Evolutionary conservation across 1,139 yeast species (phyloP).

Genomic region (Tardiomyces depauwii): DNA sequence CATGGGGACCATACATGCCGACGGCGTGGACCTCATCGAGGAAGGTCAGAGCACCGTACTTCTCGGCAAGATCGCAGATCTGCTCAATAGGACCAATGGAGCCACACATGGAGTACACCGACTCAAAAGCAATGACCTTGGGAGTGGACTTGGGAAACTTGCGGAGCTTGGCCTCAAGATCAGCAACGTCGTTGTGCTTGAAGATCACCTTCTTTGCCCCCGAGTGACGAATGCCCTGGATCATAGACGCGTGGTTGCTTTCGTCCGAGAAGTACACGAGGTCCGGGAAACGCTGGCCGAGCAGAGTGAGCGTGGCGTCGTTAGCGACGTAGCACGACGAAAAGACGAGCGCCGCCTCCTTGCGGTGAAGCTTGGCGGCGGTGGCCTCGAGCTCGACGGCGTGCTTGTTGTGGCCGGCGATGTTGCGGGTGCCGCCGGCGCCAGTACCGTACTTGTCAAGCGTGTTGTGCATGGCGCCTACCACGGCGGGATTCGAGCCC

Average conservation of each 20-base stretch:
- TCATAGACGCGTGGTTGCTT: constrained; percentile 95
- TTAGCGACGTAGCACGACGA: constrained; percentile 95
- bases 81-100: constrained; percentile 88
- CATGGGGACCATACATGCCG: constrained; percentile 98
- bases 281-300: constrained; percentile 85
- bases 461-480: constrained; percentile 66
- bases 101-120: constrained; percentile 98
- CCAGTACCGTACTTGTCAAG: constrained; percentile 93
- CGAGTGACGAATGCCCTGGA: constrained; percentile 88
- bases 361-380: constrained; percentile 82
- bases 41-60: constrained; percentile 93
- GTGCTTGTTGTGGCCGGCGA: constrained; percentile 92
- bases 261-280: constrained; percentile 89
- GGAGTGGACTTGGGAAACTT: constrained; percentile 78
- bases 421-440: constrained; percentile 98
- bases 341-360: constrained; percentile 90
- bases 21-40: constrained; percentile 98
- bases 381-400: constrained; percentile 81
- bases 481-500: constrained; percentile 69
- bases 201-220: constrained; percentile 80
- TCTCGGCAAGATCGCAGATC: constrained; percentile 92
- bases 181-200: constrained; percentile 79
- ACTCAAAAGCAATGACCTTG: constrained; percentile 91
- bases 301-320: constrained; percentile 86
- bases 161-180: constrained; percentile 68